phyloP scores from a whole-genome alignment of 139 green algal genomes.

The Chlorella sorokiniana region DNA sequence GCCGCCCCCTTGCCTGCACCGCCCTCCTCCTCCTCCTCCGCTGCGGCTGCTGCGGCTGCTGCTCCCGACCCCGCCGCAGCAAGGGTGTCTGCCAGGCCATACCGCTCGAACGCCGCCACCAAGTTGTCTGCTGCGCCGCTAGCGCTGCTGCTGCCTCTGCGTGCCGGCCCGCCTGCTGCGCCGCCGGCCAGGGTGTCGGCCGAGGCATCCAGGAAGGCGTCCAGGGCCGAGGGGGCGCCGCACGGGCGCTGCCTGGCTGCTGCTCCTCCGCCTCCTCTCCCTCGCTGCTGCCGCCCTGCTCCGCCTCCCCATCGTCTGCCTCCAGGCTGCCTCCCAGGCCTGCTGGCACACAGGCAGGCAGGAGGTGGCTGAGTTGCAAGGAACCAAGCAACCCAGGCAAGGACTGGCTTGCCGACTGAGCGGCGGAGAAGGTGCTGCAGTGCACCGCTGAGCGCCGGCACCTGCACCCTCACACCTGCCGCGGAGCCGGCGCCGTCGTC shows the following conservation, averaged over 20 bases:
- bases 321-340: not conserved
- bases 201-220: conserved; percentile 71
- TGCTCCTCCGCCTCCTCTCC: conserved; percentile 22
- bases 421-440: no score
- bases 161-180: conserved; percentile 10
- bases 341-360: not conserved
- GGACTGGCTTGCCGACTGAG: no score
- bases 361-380: not conserved
- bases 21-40: not conserved
- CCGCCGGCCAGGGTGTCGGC: conserved; percentile 50
- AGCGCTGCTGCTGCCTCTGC: conserved; percentile 4
- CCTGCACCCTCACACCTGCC: not conserved
- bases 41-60: not conserved
- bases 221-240: conserved; percentile 42
- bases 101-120: conserved; percentile 33
- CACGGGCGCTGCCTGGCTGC: not conserved
- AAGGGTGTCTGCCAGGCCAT: conserved; percentile 45
- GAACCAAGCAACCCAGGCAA: no score
- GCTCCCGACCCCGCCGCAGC: not conserved
- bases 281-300: not conserved
- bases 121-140: not conserved
- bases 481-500: not conserved
- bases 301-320: conserved; percentile 9
- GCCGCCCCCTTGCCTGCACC: conserved; percentile 3
- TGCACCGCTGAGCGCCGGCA: not conserved